These are phyloP conservation scores for Backusella westeae DNA, from an alignment of 192 early-diverging fungal species.

Conservation along the genomic window DNA sequence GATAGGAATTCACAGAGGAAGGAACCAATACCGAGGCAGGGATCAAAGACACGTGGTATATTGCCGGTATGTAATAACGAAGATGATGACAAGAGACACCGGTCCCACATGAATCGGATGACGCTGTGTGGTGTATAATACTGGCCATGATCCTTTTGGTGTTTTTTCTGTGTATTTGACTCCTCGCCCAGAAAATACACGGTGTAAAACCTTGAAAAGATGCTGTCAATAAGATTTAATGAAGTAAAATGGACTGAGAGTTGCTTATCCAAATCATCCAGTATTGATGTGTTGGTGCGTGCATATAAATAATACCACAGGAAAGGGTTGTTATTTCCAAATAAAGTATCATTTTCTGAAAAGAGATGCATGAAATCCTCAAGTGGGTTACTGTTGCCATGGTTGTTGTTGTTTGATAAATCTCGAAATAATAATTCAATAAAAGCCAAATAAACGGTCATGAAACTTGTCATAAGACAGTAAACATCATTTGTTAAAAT, in stretches of 20 bases:
- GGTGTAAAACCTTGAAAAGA: constrained; percentile 51
- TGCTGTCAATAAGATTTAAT: constrained; percentile 32
- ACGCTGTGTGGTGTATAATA: constrained; percentile 56
- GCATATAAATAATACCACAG: constrained; percentile 23
- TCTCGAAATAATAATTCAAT: constrained; percentile 21
- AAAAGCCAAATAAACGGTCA: constrained; percentile 42
- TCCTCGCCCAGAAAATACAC: constrained; percentile 40
- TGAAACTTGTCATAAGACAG: constrained; percentile 43
- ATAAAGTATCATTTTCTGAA: constrained; percentile 37
- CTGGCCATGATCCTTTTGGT: constrained; percentile 65
- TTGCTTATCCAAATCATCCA: background rate
- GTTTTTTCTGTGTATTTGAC: constrained; percentile 40
- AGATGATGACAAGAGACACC: background rate
- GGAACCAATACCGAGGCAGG: constrained; percentile 56
- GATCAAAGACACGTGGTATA: constrained; percentile 44
- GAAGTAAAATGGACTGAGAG: constrained; percentile 13
- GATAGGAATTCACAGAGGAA: constrained; percentile 51
- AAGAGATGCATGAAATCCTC: constrained; percentile 31
- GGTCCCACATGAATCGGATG: constrained; percentile 59
- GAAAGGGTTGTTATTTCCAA: constrained; percentile 15
- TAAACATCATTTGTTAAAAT: constrained; percentile 25
- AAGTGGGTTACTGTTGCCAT: background rate
- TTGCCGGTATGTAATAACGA: background rate
- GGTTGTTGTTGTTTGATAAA: background rate
- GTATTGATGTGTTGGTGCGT: background rate